Evolutionary conservation across 352 stramenopile species (phyloP), one percentile per base, ranked within the genome.

Genomic region (Pythium grandisporangium): DNA sequence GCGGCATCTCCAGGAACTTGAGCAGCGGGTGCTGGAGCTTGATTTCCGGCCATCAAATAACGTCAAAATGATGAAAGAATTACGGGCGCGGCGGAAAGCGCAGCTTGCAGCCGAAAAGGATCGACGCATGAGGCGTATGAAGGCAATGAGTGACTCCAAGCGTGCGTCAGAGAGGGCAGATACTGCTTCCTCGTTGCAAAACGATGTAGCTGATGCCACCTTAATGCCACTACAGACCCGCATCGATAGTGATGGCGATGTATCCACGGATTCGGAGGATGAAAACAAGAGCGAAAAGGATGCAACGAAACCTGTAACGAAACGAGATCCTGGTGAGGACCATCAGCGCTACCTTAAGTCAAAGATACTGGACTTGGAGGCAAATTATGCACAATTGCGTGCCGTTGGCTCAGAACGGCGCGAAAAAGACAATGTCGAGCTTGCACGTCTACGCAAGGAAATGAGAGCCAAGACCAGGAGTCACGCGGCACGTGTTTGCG

Each of bases 21-120:
- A 84, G 36, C 40, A 66, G 41, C 52, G 60, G 4, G 70, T 86
- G 1, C 50, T 73, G 6, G 51, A 65, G 30, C 55, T 81, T 37
- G 53, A 72, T n/a, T 86, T 89, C 38, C 60, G 75, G 0, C 75
- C 72, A 10, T 82, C 75, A 2, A 86, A 77, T 48, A 89, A 89
- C 36, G 35, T 86, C 16, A 71, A 86, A 46, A 89, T 89, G 75
- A 86, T 89, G 75, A 86, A 84, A 50, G 75, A 89, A 25, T 55
- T 89, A 1, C 71, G 71, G 19, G 70, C 72, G 35, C 57, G 70
- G n/a, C 63, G 72, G 7, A 77, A 81, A 46, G 62, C 69, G 12
- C 75, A 89, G 35, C 44, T 84, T 2, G 70, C 62, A 37, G 72
- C 70, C 16, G 72, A 86, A 38, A 84, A 83, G 19, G 75, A 89